Evolutionary conservation across 345 rosid species (phyloP).

Genomic region (Aethionema arabicum): DNA sequence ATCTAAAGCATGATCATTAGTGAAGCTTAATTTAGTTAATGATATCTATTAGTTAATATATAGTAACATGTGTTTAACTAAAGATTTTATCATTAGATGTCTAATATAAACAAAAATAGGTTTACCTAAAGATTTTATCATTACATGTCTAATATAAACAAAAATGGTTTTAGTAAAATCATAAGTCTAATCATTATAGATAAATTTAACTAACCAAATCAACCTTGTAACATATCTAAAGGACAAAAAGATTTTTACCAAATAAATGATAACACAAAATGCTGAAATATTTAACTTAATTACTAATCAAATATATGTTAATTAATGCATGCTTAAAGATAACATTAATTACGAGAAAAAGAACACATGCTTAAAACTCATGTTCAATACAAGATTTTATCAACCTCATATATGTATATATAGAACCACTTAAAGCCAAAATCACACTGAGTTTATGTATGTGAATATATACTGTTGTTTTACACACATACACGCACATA

Average conservation of each 20-base stretch:
- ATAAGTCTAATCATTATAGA: constrained; percentile 12
- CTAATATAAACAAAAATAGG: too few relatives aligned
- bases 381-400: constrained; percentile 19
- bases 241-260: not conserved
- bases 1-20: too few relatives aligned
- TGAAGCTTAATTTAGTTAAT: not conserved
- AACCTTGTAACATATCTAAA: constrained; percentile 11
- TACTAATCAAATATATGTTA: not conserved
- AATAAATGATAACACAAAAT: constrained; percentile 6
- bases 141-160: not conserved
- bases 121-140: constrained; percentile 2
- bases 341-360: constrained; percentile 3
- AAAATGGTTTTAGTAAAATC: too few relatives aligned
- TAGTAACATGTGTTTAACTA: constrained; percentile 9
- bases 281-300: not conserved
- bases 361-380: constrained; percentile 19
- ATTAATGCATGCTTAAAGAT: constrained; percentile 16
- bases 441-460: not conserved
- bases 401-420: constrained; percentile 20
- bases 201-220: not conserved
- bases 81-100: constrained; percentile 12
- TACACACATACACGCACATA: constrained; percentile 26
- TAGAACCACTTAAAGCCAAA: not conserved
- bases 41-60: not conserved
- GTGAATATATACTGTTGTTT: constrained; percentile 35